Base-by-base conservation (phyloP, 495 filamentous ascomycete genomes). In the Tuber magnatum region DNA sequence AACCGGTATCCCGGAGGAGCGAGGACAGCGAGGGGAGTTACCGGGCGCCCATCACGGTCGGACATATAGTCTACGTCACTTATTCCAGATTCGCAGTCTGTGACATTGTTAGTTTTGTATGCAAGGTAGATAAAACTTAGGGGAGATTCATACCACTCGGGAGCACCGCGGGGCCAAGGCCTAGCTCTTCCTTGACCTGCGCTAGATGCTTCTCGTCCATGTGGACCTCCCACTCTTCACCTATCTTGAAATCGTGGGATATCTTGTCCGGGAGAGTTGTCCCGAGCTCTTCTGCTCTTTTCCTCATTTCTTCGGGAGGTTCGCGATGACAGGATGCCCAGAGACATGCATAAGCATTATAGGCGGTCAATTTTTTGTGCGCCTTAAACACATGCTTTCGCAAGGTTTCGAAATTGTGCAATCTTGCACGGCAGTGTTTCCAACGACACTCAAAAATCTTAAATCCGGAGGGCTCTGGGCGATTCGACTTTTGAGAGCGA, bases 391-490 rank as follows among this genome's bases (percentile, higher is more conserved):
- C 76, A 81, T 94, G 92, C 65, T 85, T 85, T 71, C 86, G 85
- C 8, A 94, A 84, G 1, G 87, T 88, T 9, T 89, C 86, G 22
- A 92, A 79, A 77, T 92, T 93, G 80, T 93, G 91, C 14, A 94
- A 82, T 80, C 92, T 86, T 0, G 88, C 87, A 1, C 81, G 80
- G 80, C 92, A 94, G 12, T 84, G 82, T 51, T 86, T 81, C 92
- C 92, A 93, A 46, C 84, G 78, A 81, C 92, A 94, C 51, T 85
- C 83, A 82, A 82, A 84, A 3, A 80, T 44, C 48, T 80, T 77
- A 72, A 81, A 85, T 8, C 77, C 78, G 6, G 77, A 76, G 14
- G 78, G 78, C n/a, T 44, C 72, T 28, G 56, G 56, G 18, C 28
- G 56, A 20, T 35, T 35, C 56, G 56, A 65, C 56, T 65, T 65